These are phyloP conservation scores for Irpex lacteus DNA, from an alignment of 1,284 basidiomycete species.

Conservation along the genomic window DNA sequence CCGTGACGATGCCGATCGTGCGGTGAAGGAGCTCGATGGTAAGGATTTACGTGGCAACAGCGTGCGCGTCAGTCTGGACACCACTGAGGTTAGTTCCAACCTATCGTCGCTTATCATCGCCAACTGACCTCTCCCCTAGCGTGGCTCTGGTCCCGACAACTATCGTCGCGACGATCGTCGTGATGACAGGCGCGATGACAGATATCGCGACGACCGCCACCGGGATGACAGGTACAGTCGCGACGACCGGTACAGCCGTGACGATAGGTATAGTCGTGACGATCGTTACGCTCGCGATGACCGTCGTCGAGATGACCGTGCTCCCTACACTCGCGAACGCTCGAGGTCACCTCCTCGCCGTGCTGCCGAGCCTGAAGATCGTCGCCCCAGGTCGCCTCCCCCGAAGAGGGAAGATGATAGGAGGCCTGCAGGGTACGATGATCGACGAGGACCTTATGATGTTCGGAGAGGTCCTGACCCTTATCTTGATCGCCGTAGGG, in stretches of 20 bases:
- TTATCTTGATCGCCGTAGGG: conserved; percentile 78
- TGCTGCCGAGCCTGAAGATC: conserved; percentile 51
- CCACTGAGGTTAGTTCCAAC: conserved; percentile 46
- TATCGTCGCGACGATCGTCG: conserved; percentile 44
- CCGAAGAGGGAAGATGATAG: conserved; percentile 75
- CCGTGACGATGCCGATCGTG: conserved; percentile 87
- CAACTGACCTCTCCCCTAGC: conserved; percentile 35
- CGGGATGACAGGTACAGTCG: conserved; percentile 48
- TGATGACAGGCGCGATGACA: conserved; percentile 37
- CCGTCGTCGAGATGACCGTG: conserved; percentile 28
- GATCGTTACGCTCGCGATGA: conserved; percentile 42
- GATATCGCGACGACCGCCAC: conserved; percentile 37
- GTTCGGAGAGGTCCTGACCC: conserved; percentile 73
- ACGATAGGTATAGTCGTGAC: conserved; percentile 41
- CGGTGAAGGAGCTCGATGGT: conserved; percentile 82
- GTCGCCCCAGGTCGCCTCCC: conserved; percentile 79
- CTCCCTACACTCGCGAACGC: conserved; percentile 51
- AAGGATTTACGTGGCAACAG: conserved; percentile 79
- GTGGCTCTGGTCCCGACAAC: conserved; percentile 60
- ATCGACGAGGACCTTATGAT: conserved; percentile 70
- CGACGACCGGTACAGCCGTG: conserved; percentile 40
- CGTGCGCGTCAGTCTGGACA: conserved; percentile 72
- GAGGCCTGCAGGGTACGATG: conserved; percentile 85
- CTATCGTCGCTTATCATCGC: not conserved
- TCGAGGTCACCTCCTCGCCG: conserved; percentile 70